phyloP scores from a whole-genome alignment of 257 asterid species.

The Anisodus tanguticus region DNA sequence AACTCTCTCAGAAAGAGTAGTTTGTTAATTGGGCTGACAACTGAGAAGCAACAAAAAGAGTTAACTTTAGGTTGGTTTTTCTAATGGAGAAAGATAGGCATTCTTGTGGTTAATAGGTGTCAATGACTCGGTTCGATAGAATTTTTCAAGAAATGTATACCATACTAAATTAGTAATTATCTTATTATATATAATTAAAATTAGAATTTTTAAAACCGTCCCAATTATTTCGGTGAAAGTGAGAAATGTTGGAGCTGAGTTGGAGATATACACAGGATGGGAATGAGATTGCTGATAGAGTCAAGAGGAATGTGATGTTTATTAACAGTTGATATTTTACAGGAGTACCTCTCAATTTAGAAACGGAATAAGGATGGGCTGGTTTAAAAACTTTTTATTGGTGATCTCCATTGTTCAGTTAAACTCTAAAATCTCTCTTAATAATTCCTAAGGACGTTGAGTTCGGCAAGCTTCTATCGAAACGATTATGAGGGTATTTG shows the following conservation, averaged over 20 bases:
- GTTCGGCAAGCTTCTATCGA: too few species aligned
- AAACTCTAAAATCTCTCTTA: background rate
- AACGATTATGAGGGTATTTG: too few species aligned
- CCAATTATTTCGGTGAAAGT: background rate
- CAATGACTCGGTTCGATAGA: background rate
- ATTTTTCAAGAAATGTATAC: background rate
- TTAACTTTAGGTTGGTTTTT: constrained; percentile 6
- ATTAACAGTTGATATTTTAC: constrained; percentile 48
- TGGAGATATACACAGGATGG: constrained; percentile 3
- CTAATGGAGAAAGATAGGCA: background rate
- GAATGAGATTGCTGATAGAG: constrained; percentile 52
- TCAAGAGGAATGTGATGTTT: constrained; percentile 40
- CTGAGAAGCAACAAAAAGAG: constrained; percentile 26
- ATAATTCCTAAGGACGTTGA: too few species aligned
- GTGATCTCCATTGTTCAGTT: constrained; percentile 46
- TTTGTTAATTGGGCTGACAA: constrained; percentile 27
- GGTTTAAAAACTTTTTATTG: constrained; percentile 50
- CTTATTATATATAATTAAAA: background rate
- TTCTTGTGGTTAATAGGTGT: constrained; percentile 21
- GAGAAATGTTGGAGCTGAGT: background rate
- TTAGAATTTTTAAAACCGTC: background rate
- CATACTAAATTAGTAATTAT: background rate
- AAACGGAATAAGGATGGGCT: constrained; percentile 39
- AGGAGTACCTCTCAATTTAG: constrained; percentile 44
- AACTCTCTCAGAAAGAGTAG: background rate